Evolutionary conservation across 129 eudicot genomes (phyloP).

Genomic region (carrot (Daucus carota)): DNA sequence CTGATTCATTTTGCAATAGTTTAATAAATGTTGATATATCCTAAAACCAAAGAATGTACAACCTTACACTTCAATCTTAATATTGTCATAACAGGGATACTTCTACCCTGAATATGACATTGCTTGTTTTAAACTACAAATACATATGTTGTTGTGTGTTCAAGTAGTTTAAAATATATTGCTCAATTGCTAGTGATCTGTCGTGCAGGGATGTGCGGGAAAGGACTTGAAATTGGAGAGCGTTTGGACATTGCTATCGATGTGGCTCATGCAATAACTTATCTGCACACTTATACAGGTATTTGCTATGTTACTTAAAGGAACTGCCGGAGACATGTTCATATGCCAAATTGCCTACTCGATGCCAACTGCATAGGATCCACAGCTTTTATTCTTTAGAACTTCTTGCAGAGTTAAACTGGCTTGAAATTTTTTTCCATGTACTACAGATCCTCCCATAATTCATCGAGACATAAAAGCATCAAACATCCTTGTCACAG

Average conservation of each 20-base stretch:
- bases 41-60: background rate
- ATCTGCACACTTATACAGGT: slow-evolving; percentile 80
- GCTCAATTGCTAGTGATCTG: background rate
- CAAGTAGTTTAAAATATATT: background rate
- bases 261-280: slow-evolving; percentile 81
- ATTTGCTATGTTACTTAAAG: background rate
- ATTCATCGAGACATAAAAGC: slow-evolving; percentile 92
- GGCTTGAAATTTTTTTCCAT: background rate
- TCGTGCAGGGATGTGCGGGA: slow-evolving; percentile 48
- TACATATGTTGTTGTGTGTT: background rate
- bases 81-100: background rate
- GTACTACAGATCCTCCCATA: slow-evolving; percentile 59
- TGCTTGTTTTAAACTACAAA: background rate
- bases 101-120: background rate
- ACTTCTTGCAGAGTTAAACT: background rate
- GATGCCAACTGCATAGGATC: background rate
- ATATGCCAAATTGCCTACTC: background rate
- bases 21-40: background rate
- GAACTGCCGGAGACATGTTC: background rate
- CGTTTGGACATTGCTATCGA: slow-evolving; percentile 74
- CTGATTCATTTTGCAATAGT: background rate
- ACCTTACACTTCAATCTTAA: background rate
- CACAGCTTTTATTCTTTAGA: background rate
- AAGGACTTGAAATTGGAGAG: slow-evolving; percentile 59
- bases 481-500: slow-evolving; percentile 66